These are phyloP conservation scores for Metschnikowia kofuensis DNA, from an alignment of 805 yeast species.

Conservation along the genomic window DNA sequence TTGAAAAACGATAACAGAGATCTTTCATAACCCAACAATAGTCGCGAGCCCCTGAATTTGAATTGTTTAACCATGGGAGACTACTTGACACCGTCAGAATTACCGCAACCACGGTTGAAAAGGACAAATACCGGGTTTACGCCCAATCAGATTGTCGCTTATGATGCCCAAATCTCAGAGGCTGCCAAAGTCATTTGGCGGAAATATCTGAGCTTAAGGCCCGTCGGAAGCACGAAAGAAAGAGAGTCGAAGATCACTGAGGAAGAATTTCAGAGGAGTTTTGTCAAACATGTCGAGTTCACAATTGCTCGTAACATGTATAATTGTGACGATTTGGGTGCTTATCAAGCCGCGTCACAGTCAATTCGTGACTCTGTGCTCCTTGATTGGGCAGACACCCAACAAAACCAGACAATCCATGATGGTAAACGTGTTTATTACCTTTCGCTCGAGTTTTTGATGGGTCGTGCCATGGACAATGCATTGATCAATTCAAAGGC, in stretches of 20 bases:
- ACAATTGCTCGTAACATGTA: slow-evolving; percentile 86
- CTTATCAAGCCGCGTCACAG: slow-evolving; percentile 84
- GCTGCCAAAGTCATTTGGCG: slow-evolving; percentile 77
- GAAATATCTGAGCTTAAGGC: slow-evolving; percentile 52
- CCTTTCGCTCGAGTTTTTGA: slow-evolving; percentile 79
- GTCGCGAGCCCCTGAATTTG: too few relatives aligned
- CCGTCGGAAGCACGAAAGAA: slow-evolving; percentile 15
- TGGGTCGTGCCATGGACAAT: slow-evolving; percentile 95
- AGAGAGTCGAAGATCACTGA: slow-evolving; percentile 29
- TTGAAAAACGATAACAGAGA: too few relatives aligned
- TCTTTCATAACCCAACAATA: too few relatives aligned
- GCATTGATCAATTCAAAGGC: slow-evolving; percentile 80
- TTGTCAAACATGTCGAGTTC: slow-evolving; percentile 86
- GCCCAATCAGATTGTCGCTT: slow-evolving; percentile 81
- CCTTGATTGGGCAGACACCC: slow-evolving; percentile 90
- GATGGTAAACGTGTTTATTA: slow-evolving; percentile 87
- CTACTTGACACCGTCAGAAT: slow-evolving; percentile 35
- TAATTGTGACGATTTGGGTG: slow-evolving; percentile 90
- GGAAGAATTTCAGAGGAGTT: slow-evolving; percentile 61
- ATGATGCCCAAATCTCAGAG: slow-evolving; percentile 78
- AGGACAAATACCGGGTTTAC: slow-evolving; percentile 88
- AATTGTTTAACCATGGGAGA: slow-evolving; percentile 26
- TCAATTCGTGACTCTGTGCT: slow-evolving; percentile 76
- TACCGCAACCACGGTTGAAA: slow-evolving; percentile 48
- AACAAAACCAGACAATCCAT: slow-evolving; percentile 78